These are phyloP conservation scores for Vitis cinerea DNA, from an alignment of 164 flowering plant species.

Conservation along the genomic window DNA sequence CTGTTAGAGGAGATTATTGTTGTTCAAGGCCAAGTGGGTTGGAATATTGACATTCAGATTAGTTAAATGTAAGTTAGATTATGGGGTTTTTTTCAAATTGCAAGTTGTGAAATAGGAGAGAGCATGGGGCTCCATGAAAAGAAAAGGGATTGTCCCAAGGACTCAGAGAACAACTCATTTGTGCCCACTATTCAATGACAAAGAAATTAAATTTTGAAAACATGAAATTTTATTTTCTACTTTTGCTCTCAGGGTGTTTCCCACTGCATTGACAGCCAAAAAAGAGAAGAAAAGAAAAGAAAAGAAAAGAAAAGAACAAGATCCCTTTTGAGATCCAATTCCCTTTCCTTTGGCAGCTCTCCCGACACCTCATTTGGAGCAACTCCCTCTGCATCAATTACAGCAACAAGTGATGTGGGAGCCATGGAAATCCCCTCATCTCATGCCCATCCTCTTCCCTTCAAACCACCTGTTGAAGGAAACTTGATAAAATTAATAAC, in stretches of 20 bases:
- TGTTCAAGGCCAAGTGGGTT: too few relatives aligned
- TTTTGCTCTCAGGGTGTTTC: constrained; percentile 50
- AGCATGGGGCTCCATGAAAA: constrained; percentile 19
- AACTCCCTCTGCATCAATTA: constrained; percentile 12
- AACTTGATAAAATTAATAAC: neutral
- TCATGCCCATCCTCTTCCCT: constrained; percentile 40
- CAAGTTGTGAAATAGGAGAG: constrained; percentile 6
- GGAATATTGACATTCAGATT: too few relatives aligned
- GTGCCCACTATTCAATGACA: constrained; percentile 23
- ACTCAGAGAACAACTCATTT: constrained; percentile 5
- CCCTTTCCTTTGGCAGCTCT: constrained; percentile 9
- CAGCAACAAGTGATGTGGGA: neutral
- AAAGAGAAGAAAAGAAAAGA: constrained; percentile 17
- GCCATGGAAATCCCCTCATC: constrained; percentile 5
- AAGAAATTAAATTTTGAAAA: constrained; percentile 13
- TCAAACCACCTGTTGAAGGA: constrained; percentile 36
- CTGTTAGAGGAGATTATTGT: too few relatives aligned
- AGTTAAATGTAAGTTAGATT: too few relatives aligned
- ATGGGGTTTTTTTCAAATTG: neutral
- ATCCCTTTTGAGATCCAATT: constrained; percentile 29
- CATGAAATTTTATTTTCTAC: constrained; percentile 20
- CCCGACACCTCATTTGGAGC: neutral
- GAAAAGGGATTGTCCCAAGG: neutral
- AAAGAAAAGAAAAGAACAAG: constrained; percentile 19
- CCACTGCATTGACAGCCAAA: constrained; percentile 44